Evolutionary conservation across 371 early-diverging fungal species (phyloP), one percentile per base, ranked within the genome.

Genomic region (Choanephora cucurbitarum): DNA sequence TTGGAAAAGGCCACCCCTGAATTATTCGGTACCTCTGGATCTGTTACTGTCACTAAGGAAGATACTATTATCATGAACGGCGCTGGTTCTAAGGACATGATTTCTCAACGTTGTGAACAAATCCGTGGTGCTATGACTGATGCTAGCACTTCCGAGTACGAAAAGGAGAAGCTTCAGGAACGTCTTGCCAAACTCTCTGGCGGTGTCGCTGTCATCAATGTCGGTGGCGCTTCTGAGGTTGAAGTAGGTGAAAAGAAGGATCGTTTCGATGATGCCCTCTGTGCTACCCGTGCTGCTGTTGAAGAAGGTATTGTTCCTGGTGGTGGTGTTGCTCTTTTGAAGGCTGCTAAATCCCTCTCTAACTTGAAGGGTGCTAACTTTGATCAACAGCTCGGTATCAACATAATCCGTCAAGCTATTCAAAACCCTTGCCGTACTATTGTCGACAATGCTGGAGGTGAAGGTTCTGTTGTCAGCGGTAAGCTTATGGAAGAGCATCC

Each of bases 181-280:
- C 93, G 98, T 70, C 89, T 98, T 64, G 98, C 98, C 64, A 97
- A 97, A 81, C 80, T 98, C 33, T 89, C 91, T 55, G 96, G 96
- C 55, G 98, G 98, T 82, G 98, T 98, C 52, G 98, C 98, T 49
- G 97, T 98, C 70, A 96, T 98, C 72, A 93, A 92, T 72, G 97
- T 98, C 52, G 98, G 98, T 61, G 98, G 98, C 46, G 77, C 91
- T 31, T 94, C 94, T 44, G 98, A 98, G 77, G 96, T 98, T 44
- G 98, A 98, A 78, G 98, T 98, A 39, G 97, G 97, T 60, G 98
- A 98, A 81, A 97, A 97, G 94, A 98, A 98, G 89, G 98, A 98
- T 56, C 52, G 73, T 49, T 95, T 96, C 67, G 97, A 94, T 60
- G 98, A 98, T 78, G 95, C 98, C 17, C 81, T 98, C 57, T 95